Conservation (phyloP, 169 alveolate genomes). For the Toxoplasma gondii region DNA sequence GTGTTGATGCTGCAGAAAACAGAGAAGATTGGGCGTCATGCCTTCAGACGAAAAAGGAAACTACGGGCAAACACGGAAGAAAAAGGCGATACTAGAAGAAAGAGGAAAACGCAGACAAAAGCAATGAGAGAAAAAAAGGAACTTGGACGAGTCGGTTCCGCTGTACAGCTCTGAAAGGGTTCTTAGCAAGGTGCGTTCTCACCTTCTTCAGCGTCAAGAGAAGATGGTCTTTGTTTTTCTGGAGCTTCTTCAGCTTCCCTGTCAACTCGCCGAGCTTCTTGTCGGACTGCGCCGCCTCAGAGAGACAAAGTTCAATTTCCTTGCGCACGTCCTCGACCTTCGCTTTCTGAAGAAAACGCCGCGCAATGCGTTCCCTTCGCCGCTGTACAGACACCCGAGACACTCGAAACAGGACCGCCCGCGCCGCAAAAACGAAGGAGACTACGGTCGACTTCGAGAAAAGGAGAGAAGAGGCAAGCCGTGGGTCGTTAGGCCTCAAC, state of each 20-base stretch:
- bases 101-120: neutral
- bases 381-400: neutral
- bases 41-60: neutral
- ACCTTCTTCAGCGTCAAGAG: conserved; percentile 1
- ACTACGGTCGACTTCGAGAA: no score
- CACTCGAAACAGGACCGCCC: no score
- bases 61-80: no score
- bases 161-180: no score
- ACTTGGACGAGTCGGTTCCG: no score
- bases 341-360: neutral
- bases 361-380: neutral
- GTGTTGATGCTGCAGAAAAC: neutral
- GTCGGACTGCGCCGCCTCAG: conserved; percentile 17
- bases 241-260: neutral
- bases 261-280: neutral
- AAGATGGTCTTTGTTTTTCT: neutral
- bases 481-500: no score
- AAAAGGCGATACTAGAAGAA: no score
- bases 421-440: no score
- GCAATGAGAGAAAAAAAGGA: neutral
- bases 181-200: no score
- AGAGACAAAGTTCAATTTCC: neutral
- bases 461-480: no score
- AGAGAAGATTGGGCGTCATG: neutral
- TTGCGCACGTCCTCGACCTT: conserved; percentile 18